These are phyloP conservation scores for Dictyostelium firmibasis DNA, from an alignment of 78 protist genomes.

Conservation along the genomic window DNA sequence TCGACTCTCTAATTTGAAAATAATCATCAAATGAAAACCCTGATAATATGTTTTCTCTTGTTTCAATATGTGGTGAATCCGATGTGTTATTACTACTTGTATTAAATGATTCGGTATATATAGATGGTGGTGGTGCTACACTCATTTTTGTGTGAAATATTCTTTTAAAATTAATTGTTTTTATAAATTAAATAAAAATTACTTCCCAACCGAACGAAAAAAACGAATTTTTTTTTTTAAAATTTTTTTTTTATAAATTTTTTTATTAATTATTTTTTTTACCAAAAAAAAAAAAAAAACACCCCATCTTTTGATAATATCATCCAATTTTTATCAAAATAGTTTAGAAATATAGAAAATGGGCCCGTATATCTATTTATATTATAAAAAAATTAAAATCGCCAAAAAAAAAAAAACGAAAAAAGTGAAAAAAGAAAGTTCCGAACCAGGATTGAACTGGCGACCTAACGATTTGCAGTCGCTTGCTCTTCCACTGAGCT, in stretches of 20 bases:
- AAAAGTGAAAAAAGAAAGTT: background rate
- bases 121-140: background rate
- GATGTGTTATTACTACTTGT: background rate
- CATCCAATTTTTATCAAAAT: background rate
- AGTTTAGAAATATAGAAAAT: background rate
- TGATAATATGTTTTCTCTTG: background rate
- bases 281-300: no score
- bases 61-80: background rate
- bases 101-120: slow-evolving; percentile 19
- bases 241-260: background rate
- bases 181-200: no score
- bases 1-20: slow-evolving; percentile 20
- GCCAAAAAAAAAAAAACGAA: no score
- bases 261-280: no score
- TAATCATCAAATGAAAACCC: slow-evolving; percentile 12
- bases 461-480: slow-evolving; percentile 15
- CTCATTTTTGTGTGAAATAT: background rate
- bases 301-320: background rate
- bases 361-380: no score
- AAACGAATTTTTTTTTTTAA: no score
- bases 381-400: no score
- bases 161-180: background rate
- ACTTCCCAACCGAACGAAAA: background rate
- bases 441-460: slow-evolving; percentile 16
- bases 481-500: slow-evolving; percentile 16